Evolutionary conservation across 805 yeast genomes (phyloP), one percentile per base, ranked within the genome.

Genomic region (Lipomyces sp.): DNA sequence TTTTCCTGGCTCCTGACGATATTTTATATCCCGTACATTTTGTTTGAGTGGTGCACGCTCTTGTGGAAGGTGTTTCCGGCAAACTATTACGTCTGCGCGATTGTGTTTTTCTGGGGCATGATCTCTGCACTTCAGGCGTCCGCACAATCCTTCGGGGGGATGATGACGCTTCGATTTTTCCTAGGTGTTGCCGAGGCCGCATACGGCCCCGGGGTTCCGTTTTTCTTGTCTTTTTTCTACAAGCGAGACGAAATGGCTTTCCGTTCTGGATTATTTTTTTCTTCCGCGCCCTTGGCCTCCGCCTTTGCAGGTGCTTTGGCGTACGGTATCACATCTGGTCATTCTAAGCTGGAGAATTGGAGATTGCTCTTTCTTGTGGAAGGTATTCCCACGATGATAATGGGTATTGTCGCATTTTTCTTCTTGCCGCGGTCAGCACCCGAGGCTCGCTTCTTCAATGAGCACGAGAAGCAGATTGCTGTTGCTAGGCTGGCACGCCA

Each of bases 101-200:
- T 76, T 35, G 76, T 77, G 76, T 66, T 74, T 2, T 47, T 64
- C 14, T 77, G 81, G 81, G 80, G 80, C 18, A 59, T 66, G 22
- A 64, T 76, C 33, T 70, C 77, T 45, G 66, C 77, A 4, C 71
- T 75, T 39, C 73, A 75, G 43, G 80, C 77, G 26, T 73, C 74
- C 1, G 76, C 73, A 3, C 66, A 70, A 24, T 62, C 67, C 49
- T 76, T 59, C 53, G 71, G 68, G 38, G 77, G 76, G 7, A 63
- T 75, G 53, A 53, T 77, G 47, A 74, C 72, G 2, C 57, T 75
- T 8, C 67, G 83, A 57, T 68, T 78, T 24, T 57, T 78, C 32
- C 58, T 74, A 33, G 78, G 78, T 23, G 60, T 70, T 33, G 46
- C 65, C 35, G 71, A 72, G 50, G 72, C 74, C 38, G 74, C 72